Evolutionary conservation across 306 rosid species (phyloP), one percentile per base, ranked within the genome.

Genomic region (Vigna unguiculata): DNA sequence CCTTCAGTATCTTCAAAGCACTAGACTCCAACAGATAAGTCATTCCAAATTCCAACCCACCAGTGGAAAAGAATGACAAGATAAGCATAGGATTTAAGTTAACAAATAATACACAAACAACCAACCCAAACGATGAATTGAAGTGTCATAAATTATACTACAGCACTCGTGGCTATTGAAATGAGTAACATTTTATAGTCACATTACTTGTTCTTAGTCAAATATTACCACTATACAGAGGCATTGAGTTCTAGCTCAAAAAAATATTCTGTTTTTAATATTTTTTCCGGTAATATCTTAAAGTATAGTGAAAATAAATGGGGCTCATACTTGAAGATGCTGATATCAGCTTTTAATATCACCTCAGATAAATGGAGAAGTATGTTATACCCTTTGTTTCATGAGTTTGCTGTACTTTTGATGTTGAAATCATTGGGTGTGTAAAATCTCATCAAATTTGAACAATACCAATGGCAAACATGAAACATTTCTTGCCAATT

Each of bases 401-500:
- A 16, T 10, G 67, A 19, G 57, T 32, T 48, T 36, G 19, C 63
- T 22, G 45, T 22, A 57, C 71, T 21, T 60, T 53, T 74, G 78
- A 53, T 38, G 61, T 52, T 28, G 71, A 74, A 78, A 60, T 61
- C 74, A 57, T 52, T 57, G 34, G 71, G 49, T 38, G n/a, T 36
- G 62, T 34, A 60, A 81, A 68, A 53, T 78, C 38, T 59, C 20
- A 59, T 48, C 54, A 59, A 7, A 72, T 25, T 59, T 69, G 6
- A 58, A 38, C 51, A 40, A 58, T 41, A 78, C 58, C 47, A 72
- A 41, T 66, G 53, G 70, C 54, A 6, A 52, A 15, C 72, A 32
- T 47, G 59, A 78, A 48, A 80, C 51, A 62, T 30, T 17, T 36
- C 45, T 34, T 80, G 60, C 49, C 84, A 28, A 71, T 53, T 75